Percentiles rank a stretch among this genome's conserved stretches.
Conservation (phyloP, 2,329 filamentous ascomycete genomes). For the Lachnellula willkommii region DNA sequence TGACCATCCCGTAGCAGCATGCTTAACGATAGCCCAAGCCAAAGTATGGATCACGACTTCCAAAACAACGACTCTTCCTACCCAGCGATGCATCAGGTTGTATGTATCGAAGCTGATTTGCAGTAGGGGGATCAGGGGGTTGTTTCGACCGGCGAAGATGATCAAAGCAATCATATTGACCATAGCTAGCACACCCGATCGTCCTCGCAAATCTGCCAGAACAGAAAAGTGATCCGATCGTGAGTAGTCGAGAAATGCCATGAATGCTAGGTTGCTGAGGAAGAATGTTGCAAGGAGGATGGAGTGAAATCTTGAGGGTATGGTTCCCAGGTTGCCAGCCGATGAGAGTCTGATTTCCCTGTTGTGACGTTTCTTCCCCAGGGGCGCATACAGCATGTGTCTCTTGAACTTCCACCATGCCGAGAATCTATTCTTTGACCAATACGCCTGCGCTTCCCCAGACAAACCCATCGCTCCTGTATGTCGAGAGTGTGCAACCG, state of each 20-base stretch:
- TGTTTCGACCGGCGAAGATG: conserved; percentile 86
- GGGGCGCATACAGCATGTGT: conserved; percentile 56
- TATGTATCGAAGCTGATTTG: conserved; percentile 94
- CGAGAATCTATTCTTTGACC: conserved; percentile 49
- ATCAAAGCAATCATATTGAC: conserved; percentile 91
- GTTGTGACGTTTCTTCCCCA: conserved; percentile 62
- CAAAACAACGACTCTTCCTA: conserved; percentile 66
- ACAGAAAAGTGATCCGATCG: conserved; percentile 56
- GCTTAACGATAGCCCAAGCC: conserved; percentile 69
- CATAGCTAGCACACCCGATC: conserved; percentile 75
- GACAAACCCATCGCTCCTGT: conserved; percentile 52
- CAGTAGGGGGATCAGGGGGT: conserved; percentile 76
- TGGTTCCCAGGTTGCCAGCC: conserved; percentile 55
- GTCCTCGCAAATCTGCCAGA: conserved; percentile 76
- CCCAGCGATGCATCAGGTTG: conserved; percentile 83
- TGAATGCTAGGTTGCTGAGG: conserved; percentile 57
- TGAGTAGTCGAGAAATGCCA: conserved; percentile 57
- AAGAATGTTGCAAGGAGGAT: conserved; percentile 54
- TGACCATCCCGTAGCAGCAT: conserved; percentile 57
- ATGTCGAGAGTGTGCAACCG: conserved; percentile 52
- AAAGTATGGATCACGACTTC: conserved; percentile 66
- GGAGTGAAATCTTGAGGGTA: conserved; percentile 60
- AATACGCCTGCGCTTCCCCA: conserved; percentile 52
- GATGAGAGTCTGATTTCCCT: conserved; percentile 58
- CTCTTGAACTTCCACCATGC: conserved; percentile 57